These are phyloP conservation scores for Volvox africanus DNA, from an alignment of 139 green algal species.

Conservation along the genomic window DNA sequence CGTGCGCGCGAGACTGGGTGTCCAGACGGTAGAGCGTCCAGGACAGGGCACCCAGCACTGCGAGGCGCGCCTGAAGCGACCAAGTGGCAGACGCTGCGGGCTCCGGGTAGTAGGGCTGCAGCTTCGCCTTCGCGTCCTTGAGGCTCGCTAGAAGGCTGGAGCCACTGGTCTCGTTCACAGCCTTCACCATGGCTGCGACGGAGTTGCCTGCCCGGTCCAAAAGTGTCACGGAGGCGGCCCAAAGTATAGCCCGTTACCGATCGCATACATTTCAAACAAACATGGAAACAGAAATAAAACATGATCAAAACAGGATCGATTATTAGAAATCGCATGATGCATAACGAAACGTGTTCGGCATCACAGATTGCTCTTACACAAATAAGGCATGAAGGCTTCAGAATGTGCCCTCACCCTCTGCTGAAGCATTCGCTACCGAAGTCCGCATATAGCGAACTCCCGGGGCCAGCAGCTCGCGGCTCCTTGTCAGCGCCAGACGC, in stretches of 20 bases:
- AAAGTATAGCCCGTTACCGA: background rate
- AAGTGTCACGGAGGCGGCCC: slow-evolving; percentile 39
- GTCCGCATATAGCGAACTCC: slow-evolving; percentile 31
- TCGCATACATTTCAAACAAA: no score
- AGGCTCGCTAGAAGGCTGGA: slow-evolving; percentile 41
- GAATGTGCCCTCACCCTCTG: slow-evolving; percentile 4
- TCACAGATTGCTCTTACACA: background rate
- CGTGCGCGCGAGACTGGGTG: slow-evolving; percentile 54
- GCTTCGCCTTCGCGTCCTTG: slow-evolving; percentile 40
- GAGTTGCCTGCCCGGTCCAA: slow-evolving; percentile 53
- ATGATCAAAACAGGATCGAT: background rate
- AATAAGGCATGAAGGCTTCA: background rate
- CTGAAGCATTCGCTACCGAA: slow-evolving; percentile 17
- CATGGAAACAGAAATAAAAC: background rate
- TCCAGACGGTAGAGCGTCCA: slow-evolving; percentile 52
- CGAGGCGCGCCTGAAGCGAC: slow-evolving; percentile 48
- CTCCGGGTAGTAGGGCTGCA: slow-evolving; percentile 56
- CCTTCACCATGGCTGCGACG: slow-evolving; percentile 55
- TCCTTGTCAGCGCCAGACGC: slow-evolving; percentile 27
- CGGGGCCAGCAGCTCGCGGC: slow-evolving; percentile 28
- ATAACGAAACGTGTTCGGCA: slow-evolving; percentile 25
- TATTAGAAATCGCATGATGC: background rate
- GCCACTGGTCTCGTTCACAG: slow-evolving; percentile 50
- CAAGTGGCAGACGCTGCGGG: slow-evolving; percentile 29
- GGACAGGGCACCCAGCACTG: slow-evolving; percentile 31